Conservation (phyloP, 169 alveolate genomes). For the Plasmodium gonderi region DNA sequence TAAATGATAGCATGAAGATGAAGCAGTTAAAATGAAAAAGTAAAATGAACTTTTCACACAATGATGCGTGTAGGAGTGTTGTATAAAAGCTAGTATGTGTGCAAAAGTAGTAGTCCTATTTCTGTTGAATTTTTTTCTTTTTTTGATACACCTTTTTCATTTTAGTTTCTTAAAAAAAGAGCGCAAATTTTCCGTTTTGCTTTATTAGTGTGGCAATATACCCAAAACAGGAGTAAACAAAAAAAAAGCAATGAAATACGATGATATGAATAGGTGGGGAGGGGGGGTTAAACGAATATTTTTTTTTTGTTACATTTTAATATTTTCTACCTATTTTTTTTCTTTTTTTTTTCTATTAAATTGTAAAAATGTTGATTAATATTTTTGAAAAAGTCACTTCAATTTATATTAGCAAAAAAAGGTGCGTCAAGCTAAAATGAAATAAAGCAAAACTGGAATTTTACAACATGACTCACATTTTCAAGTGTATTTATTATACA, state of each 20-base stretch:
- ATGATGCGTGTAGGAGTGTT: not conserved
- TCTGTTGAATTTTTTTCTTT: not conserved
- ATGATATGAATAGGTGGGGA: too few species aligned
- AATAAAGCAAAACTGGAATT: not conserved
- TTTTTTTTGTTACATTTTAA: not conserved
- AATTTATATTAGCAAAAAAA: not conserved
- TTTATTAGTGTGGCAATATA: too few species aligned
- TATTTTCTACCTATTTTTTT: too few species aligned
- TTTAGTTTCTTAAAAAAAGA: not conserved
- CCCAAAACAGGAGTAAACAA: not conserved
- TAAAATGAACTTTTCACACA: not conserved
- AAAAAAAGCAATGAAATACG: too few species aligned
- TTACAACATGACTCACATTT: slow-evolving; percentile 1
- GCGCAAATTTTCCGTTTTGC: not conserved
- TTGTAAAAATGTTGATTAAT: not conserved
- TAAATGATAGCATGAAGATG: not conserved
- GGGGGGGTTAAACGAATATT: too few species aligned
- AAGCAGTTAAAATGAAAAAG: not conserved
- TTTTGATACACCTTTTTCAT: not conserved
- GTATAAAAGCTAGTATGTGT: not conserved
- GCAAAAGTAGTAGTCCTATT: too few species aligned
- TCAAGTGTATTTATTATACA: too few species aligned
- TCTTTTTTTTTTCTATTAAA: not conserved
- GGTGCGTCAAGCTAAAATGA: not conserved
- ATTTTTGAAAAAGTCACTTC: not conserved